Base-by-base conservation (phyloP, 345 rosid genomes). In the Eucalyptus curtisii region DNA sequence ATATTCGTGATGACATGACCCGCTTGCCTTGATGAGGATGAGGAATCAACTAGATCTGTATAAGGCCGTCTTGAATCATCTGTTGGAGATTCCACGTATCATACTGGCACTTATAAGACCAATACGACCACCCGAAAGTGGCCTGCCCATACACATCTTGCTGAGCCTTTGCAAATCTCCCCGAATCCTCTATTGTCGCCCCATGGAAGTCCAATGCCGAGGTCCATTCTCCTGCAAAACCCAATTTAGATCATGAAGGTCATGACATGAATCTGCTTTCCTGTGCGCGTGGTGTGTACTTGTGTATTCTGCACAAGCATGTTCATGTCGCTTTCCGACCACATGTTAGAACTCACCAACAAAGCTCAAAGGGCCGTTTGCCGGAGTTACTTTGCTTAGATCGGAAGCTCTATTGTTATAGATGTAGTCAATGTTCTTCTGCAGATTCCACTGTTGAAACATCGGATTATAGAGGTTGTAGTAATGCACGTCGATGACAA, bases 401-500 rank as follows among this genome's bases (percentile, higher is more conserved):
- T 19, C 81, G 81, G 81, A 71, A 71, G 81, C 81, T 71, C 25
- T 71, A 37, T 71, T 1, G 7, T 37, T 19, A 37, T 71, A 19
- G 44, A 71, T 71, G 81, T 17, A 17, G 81, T 71, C 81, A 20
- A 71, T 33, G 45, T 37, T 71, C 79, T 16, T 42, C 79, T 31
- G 79, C 42, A 68, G 79, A 68, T 68, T 68, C 79, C 79, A 68
- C 12, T 68, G 79, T 16, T 16, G 19, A 68, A 16, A 68, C 79
- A 31, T 8, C 79, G 79, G 42, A 15, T 31, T 19, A 4, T 7
- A 68, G 79, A 68, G 79, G 79, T 89, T 91, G 89, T 92, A 91
- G 79, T 87, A 92, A 91, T 92, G 93, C 87, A 93, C 91, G 40
- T 93, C 94, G 14, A 93, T 91, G 86, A n/a, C 93, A 55, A 88